These are phyloP conservation scores for Berberis vulgaris DNA, from an alignment of 164 flowering plant genomes.

Conservation along the genomic window DNA sequence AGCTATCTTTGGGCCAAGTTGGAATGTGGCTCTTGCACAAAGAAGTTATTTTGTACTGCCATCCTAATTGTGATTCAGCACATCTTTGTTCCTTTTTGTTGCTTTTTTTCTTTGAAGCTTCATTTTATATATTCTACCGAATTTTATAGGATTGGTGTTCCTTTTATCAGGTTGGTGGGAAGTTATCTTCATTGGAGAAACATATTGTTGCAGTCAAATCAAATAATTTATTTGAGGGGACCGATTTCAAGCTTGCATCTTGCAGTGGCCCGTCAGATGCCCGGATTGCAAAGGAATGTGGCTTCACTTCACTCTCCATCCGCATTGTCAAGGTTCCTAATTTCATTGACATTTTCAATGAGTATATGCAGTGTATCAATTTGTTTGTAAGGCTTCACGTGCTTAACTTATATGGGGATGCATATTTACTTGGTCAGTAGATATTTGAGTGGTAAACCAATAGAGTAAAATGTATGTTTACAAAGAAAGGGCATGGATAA, in stretches of 20 bases:
- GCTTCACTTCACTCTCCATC: constrained; percentile 84
- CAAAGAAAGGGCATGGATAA: too few species aligned
- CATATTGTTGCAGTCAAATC: constrained; percentile 60
- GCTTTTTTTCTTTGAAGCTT: too few species aligned
- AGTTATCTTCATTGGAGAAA: constrained; percentile 42
- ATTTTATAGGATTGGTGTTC: not conserved
- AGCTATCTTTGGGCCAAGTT: too few species aligned
- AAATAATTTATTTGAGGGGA: constrained; percentile 63
- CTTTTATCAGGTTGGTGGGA: constrained; percentile 67
- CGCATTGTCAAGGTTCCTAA: constrained; percentile 68
- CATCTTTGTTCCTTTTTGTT: too few species aligned
- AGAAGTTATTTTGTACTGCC: too few species aligned
- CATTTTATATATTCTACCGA: too few species aligned
- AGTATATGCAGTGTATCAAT: not conserved
- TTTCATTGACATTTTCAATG: not conserved
- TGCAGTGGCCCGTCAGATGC: constrained; percentile 47
- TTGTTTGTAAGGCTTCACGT: not conserved
- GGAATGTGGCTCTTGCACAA: too few species aligned
- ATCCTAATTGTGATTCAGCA: too few species aligned
- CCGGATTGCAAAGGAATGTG: constrained; percentile 68
- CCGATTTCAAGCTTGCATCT: constrained; percentile 94
- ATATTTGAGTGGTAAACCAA: too few species aligned
- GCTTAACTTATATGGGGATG: too few species aligned
- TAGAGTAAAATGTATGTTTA: too few species aligned
- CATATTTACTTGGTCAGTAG: too few species aligned